Evolutionary conservation across 139 green algal species (phyloP), one percentile per base, ranked within the genome.

Genomic region (Ettlia oleoabundans): DNA sequence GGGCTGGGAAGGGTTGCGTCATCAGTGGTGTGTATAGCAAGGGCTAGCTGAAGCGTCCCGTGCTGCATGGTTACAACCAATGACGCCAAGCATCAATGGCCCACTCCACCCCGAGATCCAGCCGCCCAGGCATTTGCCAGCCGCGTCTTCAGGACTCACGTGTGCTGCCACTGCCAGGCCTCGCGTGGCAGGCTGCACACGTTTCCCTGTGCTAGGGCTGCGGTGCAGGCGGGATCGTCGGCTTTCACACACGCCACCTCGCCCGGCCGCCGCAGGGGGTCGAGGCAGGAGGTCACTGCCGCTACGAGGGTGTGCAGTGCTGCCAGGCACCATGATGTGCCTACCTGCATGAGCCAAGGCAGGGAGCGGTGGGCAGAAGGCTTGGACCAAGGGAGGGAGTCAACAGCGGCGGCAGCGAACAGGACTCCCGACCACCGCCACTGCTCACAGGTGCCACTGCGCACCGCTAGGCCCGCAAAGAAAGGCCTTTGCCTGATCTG

Each of bases 261-360:
- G 21, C 51, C 67, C 37, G 38, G 32, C 8, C 64, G 40, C 61
- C 71, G 74, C 19, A 47, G 66, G 3, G 83, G 41, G 13, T 83
- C 80, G 69, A 73, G 32, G 70, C 70, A 77, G 9, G 53, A 35
- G 22, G 40, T 52, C 35, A 80, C 73, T 7, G 85, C 47, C 8
- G 73, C 79, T 3, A 84, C 24, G 28, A 91, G 78, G 18, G 82
- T 87, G 28, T 88, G 85, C 21, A 90, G 42, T 30, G 78, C 78
- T 0, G 71, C 70, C 28, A 82, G 47, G 3, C 81, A 41, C 67
- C 86, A 76, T 0, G 64, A 61, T 1, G 77, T 21, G 4, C 71
- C 65, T 2, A 67, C 81, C 84, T 89, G 84, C 52, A 51, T 10
- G 47, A 10, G 15, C 13, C 47, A 15, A 15, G 47, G 13, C 13